phyloP scores from a whole-genome alignment of 176 grass and related monocot species.

The Eragrostis curvula region DNA sequence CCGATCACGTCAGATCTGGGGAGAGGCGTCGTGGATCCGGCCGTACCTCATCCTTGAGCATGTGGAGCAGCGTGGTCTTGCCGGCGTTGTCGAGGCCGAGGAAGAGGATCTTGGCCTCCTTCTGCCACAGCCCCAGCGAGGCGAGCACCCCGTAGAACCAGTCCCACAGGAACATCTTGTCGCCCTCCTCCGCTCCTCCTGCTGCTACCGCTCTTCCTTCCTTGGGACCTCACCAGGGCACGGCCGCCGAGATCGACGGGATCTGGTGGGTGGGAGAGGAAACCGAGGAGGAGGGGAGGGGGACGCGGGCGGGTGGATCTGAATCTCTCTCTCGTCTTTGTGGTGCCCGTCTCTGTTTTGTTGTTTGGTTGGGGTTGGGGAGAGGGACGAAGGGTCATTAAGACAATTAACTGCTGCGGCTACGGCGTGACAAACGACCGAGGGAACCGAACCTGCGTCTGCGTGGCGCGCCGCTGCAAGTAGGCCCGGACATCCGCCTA shows the following conservation, averaged over 20 bases:
- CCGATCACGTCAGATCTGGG: slow-evolving; percentile 14
- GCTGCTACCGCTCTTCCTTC: background rate
- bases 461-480: background rate
- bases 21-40: background rate
- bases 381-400: background rate
- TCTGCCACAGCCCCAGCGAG: slow-evolving; percentile 76
- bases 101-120: slow-evolving; percentile 87
- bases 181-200: background rate
- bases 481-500: background rate
- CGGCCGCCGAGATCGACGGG: slow-evolving; percentile 39
- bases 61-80: slow-evolving; percentile 81
- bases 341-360: slow-evolving; percentile 14
- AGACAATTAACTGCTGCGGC: background rate
- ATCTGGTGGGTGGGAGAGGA: slow-evolving; percentile 33
- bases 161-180: slow-evolving; percentile 65
- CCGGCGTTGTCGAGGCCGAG: slow-evolving; percentile 80
- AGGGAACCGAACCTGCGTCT: too few relatives aligned
- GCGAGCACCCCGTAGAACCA: slow-evolving; percentile 83
- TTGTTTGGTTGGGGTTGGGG: slow-evolving; percentile 32
- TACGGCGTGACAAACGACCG: background rate
- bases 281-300: slow-evolving; percentile 19
- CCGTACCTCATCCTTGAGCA: slow-evolving; percentile 74
- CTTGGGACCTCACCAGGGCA: background rate
- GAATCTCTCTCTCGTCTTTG: slow-evolving; percentile 4
- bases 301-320: slow-evolving; percentile 30